These are phyloP conservation scores for Penicillium sp. DNA, from an alignment of 2,329 filamentous ascomycete genomes.

Conservation along the genomic window DNA sequence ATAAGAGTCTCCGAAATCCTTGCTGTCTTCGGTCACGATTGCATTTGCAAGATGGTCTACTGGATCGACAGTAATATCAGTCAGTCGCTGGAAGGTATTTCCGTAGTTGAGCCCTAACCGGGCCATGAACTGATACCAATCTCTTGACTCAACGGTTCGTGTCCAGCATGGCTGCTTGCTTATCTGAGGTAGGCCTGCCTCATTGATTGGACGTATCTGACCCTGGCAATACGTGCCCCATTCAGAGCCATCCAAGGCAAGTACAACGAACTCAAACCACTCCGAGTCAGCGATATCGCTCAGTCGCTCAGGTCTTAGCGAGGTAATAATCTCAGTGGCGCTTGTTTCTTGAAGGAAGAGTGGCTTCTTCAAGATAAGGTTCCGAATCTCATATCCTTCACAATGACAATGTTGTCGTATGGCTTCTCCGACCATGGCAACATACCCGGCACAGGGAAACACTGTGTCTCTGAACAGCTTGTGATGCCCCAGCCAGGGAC, in stretches of 20 bases:
- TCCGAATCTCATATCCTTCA: slow-evolving; percentile 7
- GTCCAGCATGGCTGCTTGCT: neutral
- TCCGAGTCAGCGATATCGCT: slow-evolving; percentile 6
- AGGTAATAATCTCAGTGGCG: slow-evolving; percentile 18
- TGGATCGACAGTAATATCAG: slow-evolving; percentile 7
- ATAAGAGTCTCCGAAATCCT: neutral
- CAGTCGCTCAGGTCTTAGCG: slow-evolving; percentile 9
- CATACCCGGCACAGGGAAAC: slow-evolving; percentile 45
- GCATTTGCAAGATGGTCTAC: slow-evolving; percentile 2
- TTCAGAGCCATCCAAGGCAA: slow-evolving; percentile 2
- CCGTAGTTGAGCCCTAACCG: slow-evolving; percentile 8
- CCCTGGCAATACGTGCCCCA: slow-evolving; percentile 14
- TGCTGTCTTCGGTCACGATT: neutral
- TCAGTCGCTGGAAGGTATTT: slow-evolving; percentile 3
- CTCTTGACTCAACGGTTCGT: slow-evolving; percentile 1
- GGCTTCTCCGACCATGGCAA: slow-evolving; percentile 49
- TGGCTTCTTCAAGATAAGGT: slow-evolving; percentile 18
- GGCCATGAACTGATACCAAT: slow-evolving; percentile 7
- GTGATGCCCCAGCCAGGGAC: slow-evolving; percentile 49
- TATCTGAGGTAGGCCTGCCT: neutral
- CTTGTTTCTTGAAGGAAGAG: slow-evolving; percentile 19
- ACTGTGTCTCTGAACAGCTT: slow-evolving; percentile 40
- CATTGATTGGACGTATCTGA: neutral
- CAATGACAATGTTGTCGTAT: slow-evolving; percentile 9
- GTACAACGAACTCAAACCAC: slow-evolving; percentile 12